Percentiles rank a stretch among this genome's conserved stretches.
Evolutionary conservation across 805 yeast genomes (phyloP).

Genomic region (Maudiozyma saulgeensis): DNA sequence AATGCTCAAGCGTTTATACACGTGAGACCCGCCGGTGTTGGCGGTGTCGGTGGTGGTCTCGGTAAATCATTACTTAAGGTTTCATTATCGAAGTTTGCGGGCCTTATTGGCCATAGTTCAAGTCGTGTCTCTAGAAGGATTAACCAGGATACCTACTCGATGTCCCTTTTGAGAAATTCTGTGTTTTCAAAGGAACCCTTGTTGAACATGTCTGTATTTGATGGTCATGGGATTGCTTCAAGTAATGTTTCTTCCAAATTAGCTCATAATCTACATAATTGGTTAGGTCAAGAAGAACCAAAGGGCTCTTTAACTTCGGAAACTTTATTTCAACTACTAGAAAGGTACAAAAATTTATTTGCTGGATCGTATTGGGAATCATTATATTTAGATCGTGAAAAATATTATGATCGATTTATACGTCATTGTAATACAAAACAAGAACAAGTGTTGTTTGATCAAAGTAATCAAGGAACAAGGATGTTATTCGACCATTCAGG

Average conservation of each 20-base stretch:
- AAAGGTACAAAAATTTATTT: conserved; percentile 46
- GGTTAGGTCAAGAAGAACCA: conserved; percentile 37
- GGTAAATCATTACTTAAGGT: conserved; percentile 9
- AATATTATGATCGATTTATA: conserved; percentile 29
- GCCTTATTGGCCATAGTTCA: conserved; percentile 60
- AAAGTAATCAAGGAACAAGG: conserved; percentile 20
- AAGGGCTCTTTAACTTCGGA: conserved; percentile 21
- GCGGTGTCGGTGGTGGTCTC: background rate
- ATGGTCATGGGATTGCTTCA: conserved; percentile 89
- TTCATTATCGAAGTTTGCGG: conserved; percentile 23
- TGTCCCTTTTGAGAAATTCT: conserved; percentile 41
- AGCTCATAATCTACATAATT: conserved; percentile 40
- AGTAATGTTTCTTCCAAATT: conserved; percentile 50
- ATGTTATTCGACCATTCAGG: conserved; percentile 31
- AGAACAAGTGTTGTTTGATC: conserved; percentile 24
- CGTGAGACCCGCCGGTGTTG: background rate
- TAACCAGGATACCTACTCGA: conserved; percentile 76
- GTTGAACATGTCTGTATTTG: conserved; percentile 71
- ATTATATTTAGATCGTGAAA: conserved; percentile 42
- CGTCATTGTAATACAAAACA: conserved; percentile 28
- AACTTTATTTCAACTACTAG: conserved; percentile 36
- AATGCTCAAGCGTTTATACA: background rate
- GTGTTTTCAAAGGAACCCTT: conserved; percentile 27
- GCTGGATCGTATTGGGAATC: conserved; percentile 83
- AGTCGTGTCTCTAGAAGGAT: conserved; percentile 65